Conservation (phyloP, 2,329 filamentous ascomycete genomes). For the Colletotrichum liaoningense region DNA sequence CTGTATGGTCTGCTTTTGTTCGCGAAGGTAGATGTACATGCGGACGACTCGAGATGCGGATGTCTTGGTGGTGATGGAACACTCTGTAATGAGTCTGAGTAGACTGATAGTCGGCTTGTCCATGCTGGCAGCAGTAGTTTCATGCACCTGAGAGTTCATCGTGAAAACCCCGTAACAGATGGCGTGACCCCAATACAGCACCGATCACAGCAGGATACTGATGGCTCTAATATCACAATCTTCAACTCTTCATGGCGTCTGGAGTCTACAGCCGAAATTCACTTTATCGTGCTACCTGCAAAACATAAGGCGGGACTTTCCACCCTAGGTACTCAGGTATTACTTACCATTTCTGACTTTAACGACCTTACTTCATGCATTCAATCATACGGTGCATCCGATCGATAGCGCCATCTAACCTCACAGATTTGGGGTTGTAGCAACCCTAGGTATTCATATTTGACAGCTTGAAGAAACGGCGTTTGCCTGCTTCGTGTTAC, state of each 20-base stretch:
- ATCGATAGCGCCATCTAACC: slow-evolving; percentile 75
- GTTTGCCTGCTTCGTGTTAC: not conserved
- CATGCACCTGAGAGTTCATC: not conserved
- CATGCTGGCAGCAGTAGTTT: not conserved
- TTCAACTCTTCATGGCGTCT: not conserved
- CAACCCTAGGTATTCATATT: slow-evolving; percentile 68
- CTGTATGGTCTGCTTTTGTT: slow-evolving; percentile 75
- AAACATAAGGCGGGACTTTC: no score
- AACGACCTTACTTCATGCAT: not conserved
- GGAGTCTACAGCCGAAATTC: rapidly evolving
- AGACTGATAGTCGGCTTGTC: not conserved
- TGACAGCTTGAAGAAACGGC: not conserved
- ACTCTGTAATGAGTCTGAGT: not conserved
- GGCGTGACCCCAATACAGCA: not conserved
- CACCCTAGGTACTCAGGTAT: no score
- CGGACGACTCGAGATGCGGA: not conserved
- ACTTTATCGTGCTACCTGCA: not conserved
- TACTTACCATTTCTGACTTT: no score
- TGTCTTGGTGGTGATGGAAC: not conserved
- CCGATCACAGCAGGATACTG: no score
- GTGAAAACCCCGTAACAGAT: no score
- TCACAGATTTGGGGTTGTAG: slow-evolving; percentile 72
- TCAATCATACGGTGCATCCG: slow-evolving; percentile 57
- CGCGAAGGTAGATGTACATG: slow-evolving; percentile 63
- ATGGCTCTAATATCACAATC: no score